Evolutionary conservation across 2,329 filamentous ascomycete species (phyloP).

Genomic region (Elsinoe fawcettii): DNA sequence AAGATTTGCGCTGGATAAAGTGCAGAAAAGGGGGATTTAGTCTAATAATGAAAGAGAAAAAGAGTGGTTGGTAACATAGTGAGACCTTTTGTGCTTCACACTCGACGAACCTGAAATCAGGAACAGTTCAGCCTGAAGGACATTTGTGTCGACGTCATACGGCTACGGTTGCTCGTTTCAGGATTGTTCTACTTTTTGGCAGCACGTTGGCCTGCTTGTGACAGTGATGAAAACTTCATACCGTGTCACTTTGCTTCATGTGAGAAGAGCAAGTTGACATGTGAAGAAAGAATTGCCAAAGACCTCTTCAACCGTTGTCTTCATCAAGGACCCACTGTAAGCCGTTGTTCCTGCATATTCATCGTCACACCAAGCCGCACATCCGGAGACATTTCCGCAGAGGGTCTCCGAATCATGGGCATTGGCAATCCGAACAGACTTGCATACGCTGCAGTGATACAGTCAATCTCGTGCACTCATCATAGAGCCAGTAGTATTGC

Average conservation of each 20-base stretch:
- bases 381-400: neutral
- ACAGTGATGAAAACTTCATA: neutral
- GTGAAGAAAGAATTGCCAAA: neutral
- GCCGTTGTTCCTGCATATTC: slow-evolving; percentile 4
- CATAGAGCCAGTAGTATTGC: too few species aligned
- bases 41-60: slow-evolving; percentile 8
- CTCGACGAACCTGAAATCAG: slow-evolving; percentile 12
- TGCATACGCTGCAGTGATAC: too few species aligned
- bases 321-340: neutral
- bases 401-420: too few species aligned
- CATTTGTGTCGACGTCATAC: slow-evolving; percentile 8
- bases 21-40: neutral
- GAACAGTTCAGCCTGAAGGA: slow-evolving; percentile 5
- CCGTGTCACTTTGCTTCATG: neutral
- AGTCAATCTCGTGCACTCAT: too few species aligned
- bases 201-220: neutral
- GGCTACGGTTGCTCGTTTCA: neutral
- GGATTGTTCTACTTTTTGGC: slow-evolving; percentile 6
- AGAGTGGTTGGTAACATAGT: slow-evolving; percentile 5
- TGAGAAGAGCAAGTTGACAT: neutral
- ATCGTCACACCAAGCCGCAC: slow-evolving; percentile 4
- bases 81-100: slow-evolving; percentile 9
- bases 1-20: neutral
- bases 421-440: too few species aligned
- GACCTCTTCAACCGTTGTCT: neutral